These are phyloP conservation scores for Setaria viridis DNA, from an alignment of 202 grass and related monocot species.

Conservation along the genomic window DNA sequence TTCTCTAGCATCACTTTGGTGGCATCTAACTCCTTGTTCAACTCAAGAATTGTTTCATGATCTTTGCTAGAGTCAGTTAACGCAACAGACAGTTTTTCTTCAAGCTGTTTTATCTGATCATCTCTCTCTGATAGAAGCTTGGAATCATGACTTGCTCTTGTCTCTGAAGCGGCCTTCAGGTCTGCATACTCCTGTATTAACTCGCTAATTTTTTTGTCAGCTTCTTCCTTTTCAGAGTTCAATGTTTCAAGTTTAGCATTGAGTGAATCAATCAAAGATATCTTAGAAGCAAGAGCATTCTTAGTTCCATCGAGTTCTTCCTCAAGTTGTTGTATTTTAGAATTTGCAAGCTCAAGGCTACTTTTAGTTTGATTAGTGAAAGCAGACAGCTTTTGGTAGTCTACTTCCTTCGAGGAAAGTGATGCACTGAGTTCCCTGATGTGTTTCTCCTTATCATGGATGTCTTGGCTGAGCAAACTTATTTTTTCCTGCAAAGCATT, in stretches of 20 bases:
- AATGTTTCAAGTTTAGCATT: conserved; percentile 69
- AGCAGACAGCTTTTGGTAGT: conserved; percentile 59
- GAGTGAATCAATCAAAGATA: conserved; percentile 70
- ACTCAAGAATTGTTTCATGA: conserved; percentile 57
- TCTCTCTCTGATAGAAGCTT: conserved; percentile 70
- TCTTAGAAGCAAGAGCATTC: conserved; percentile 66
- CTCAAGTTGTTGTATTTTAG: conserved; percentile 72
- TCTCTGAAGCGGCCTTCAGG: conserved; percentile 70
- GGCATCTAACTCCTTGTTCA: conserved; percentile 73
- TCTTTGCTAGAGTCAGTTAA: conserved; percentile 70
- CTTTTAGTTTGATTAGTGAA: conserved; percentile 58
- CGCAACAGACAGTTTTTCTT: conserved; percentile 74
- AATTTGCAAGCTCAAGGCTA: conserved; percentile 69
- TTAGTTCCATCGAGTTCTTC: conserved; percentile 65
- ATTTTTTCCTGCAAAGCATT: conserved; percentile 69
- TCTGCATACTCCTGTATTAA: conserved; percentile 67
- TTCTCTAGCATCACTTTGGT: conserved; percentile 66
- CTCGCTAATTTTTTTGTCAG: conserved; percentile 58
- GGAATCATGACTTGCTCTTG: conserved; percentile 57
- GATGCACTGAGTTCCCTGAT: conserved; percentile 67
- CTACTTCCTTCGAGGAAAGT: conserved; percentile 76
- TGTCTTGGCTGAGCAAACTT: conserved; percentile 64
- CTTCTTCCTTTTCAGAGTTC: conserved; percentile 68
- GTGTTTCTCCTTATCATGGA: conserved; percentile 65
- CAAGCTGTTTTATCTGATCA: conserved; percentile 68